These are phyloP conservation scores for Parastagonospora avenae DNA, from an alignment of 2,329 filamentous ascomycete species.

Conservation along the genomic window DNA sequence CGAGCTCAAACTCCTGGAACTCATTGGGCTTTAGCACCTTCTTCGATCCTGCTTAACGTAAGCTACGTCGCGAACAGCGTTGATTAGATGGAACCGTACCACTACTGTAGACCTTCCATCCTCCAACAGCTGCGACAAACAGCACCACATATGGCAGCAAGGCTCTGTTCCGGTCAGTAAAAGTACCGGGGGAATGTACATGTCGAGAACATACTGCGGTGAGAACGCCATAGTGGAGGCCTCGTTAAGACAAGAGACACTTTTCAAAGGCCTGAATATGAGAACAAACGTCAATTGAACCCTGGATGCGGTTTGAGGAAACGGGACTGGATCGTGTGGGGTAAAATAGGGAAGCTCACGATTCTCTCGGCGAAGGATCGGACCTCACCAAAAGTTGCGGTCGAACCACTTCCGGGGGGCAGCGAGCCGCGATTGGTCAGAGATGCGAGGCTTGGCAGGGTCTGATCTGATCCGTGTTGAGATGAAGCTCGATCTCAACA, in stretches of 20 bases:
- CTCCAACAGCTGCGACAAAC: constrained; percentile 68
- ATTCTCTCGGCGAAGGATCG: constrained; percentile 15
- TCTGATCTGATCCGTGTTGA: constrained; percentile 1
- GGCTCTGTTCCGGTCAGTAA: constrained; percentile 77
- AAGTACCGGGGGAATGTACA: constrained; percentile 82
- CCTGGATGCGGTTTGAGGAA: neutral
- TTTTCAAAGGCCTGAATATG: neutral
- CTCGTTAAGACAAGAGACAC: neutral
- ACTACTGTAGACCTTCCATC: constrained; percentile 72
- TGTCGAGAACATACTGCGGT: constrained; percentile 74
- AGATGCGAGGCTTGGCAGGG: constrained; percentile 26
- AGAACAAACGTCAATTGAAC: constrained; percentile 3
- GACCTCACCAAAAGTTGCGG: constrained; percentile 15
- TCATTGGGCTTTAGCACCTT: constrained; percentile 84
- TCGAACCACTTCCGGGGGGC: constrained; percentile 9
- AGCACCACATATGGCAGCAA: constrained; percentile 69
- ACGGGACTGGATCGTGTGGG: constrained; percentile 6
- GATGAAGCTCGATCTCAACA: neutral
- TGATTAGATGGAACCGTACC: constrained; percentile 58
- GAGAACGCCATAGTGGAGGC: constrained; percentile 20
- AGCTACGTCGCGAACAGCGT: neutral
- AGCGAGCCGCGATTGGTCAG: constrained; percentile 17
- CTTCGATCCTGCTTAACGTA: constrained; percentile 15
- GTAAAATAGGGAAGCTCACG: constrained; percentile 1
- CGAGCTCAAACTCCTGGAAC: constrained; percentile 91